Evolutionary conservation across 805 yeast species (phyloP), one percentile per base, ranked within the genome.

Genomic region (Jamesozyma hellenica): DNA sequence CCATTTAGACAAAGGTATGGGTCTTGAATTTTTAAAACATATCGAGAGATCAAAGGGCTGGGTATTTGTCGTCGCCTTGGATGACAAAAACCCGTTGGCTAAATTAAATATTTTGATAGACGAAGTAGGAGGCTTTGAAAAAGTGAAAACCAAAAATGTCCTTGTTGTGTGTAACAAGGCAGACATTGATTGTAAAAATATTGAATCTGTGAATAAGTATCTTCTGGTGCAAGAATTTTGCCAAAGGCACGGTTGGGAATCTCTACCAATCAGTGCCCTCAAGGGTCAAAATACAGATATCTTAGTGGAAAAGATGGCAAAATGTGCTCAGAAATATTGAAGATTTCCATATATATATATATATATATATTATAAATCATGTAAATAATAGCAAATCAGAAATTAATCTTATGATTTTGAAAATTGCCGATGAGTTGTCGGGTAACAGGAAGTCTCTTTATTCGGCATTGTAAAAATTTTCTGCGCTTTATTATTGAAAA

Each of bases 101-200:
- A 96, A 87, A 49, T 61, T 92, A 32, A 50, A 75, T 13, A 58
- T 75, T 0, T 64, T 90, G 40, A 58, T 84, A 0, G 64, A 64
- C 1, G 98, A 92, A 54, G 70, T 92, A 47, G 63, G 62, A 9
- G 95, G 94, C 0, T 57, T 67, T 1, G 64, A 71, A 34, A 68
- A 90, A 38, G 60, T 83, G 56, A 49, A 59, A n/a, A 63, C 61
- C 28, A 87, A 87, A 52, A 71, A 67, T 32, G 71, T 82, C 1
- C 64, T 92, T 41, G 75, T 92, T 14, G 83, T 88, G 9, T 96
- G 90, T 13, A 88, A 96, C n/a, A 92, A 92, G 60, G 97, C 96
- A 1, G 98, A 92, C 57, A 52, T 84, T 16, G 73, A 71, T 14
- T 26, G 35, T 17, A 42, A 47, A 4, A 47, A 51, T n/a, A 40